Evolutionary conservation across 2,329 filamentous ascomycete species (phyloP), one percentile per base, ranked within the genome.

Genomic region (Arthrobotrys sinensis): DNA sequence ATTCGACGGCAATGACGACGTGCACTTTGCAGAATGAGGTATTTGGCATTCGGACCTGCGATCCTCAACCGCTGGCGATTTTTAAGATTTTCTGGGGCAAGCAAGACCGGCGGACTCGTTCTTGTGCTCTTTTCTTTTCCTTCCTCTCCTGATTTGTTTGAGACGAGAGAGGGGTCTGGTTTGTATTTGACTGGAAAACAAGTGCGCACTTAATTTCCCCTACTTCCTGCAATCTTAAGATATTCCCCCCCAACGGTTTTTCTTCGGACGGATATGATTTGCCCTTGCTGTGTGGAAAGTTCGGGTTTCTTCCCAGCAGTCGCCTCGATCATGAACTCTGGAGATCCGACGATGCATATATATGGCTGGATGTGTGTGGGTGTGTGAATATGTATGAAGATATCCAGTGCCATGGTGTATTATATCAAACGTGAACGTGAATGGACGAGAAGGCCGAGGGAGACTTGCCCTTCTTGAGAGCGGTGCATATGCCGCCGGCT

Each of bases 21-120:
- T 68, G 16, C 55, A 60, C 65, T 46, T 53, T 52, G 65, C 50
- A 45, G 46, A 46, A 43, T 77, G 73, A 71, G 73, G 73, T 70
- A 77, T 77, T 77, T 77, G 73, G 73, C 73, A 77, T 77, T 62
- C 73, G 73, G 73, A 70, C 65, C 66, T 77, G 46, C 73, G 73
- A 77, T 77, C 73, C 73, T 60, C 38, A 34, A 62, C 40, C 28
- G 46, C 46, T 36, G 60, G 48, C 36, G 53, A 57, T 40, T 55
- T 55, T 55, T n/a, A 12, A 10, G 7, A 12, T 12, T 38, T 38
- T 38, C 36, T 12, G n/a, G 19, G 16, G 16, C n/a, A n/a, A 7
- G 16, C 16, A 48, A n/a, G 52, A 57, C 52, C n/a, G n/a, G 52
- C 52, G 12, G n/a, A 8, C 50, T 57, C 21, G n/a, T 34, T 32